phyloP scores from a whole-genome alignment of 2,329 filamentous ascomycete genomes.

The Tolypocladium album region DNA sequence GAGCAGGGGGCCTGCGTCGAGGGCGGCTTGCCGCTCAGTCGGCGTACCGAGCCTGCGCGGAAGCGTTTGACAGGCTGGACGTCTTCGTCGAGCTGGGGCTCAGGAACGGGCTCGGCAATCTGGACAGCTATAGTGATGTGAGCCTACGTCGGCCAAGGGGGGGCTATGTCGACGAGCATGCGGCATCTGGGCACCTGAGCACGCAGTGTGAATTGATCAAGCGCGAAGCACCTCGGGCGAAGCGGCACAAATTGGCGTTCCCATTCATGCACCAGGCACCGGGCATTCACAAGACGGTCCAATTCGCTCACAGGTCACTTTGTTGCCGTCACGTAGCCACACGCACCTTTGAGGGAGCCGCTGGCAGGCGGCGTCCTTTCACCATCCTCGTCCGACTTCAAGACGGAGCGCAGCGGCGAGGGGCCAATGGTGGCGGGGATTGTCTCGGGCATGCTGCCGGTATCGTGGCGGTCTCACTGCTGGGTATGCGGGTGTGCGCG shows the following conservation, averaged over 20 bases:
- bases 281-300: slow-evolving; percentile 1
- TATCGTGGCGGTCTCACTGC: not conserved
- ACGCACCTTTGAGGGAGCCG: slow-evolving; percentile 30
- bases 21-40: slow-evolving; percentile 21
- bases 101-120: slow-evolving; percentile 40
- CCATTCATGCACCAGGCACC: not conserved
- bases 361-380: slow-evolving; percentile 24
- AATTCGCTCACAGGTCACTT: not conserved
- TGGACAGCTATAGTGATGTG: slow-evolving; percentile 35
- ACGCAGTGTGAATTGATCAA: not conserved
- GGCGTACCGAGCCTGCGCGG: slow-evolving; percentile 19
- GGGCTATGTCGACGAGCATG: not conserved
- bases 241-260: not conserved
- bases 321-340: not conserved
- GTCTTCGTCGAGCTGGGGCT: slow-evolving; percentile 21
- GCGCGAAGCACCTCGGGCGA: not conserved
- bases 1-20: slow-evolving; percentile 15
- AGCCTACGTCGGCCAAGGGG: slow-evolving; percentile 7
- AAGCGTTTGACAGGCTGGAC: slow-evolving; percentile 18
- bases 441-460: slow-evolving; percentile 13
- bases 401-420: slow-evolving; percentile 28
- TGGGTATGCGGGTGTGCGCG: not conserved
- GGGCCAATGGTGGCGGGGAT: slow-evolving; percentile 9
- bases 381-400: slow-evolving; percentile 32
- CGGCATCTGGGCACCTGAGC: not conserved